A percentile compares a stretch with the other conserved stretches of the same genome.
Evolutionary conservation across 2,329 filamentous ascomycete genomes (phyloP).

Genomic region (Calonectria naviculata): DNA sequence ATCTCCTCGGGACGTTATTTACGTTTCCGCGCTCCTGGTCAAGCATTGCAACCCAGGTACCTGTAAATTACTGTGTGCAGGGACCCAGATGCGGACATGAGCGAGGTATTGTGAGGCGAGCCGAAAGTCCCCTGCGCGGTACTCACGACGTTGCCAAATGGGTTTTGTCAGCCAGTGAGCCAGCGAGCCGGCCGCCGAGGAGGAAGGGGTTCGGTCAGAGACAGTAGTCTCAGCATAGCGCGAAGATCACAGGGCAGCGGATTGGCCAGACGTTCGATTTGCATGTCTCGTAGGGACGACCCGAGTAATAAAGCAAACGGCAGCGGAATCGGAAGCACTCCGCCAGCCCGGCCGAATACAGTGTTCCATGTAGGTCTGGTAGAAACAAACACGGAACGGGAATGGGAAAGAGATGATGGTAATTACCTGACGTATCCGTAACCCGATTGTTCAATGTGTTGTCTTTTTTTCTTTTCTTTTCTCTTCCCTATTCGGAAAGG

Average conservation of each 20-base stretch:
- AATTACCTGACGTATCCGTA: not conserved
- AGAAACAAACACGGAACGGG: slow-evolving; percentile 7
- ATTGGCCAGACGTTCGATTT: not conserved
- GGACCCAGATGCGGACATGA: slow-evolving; percentile 4
- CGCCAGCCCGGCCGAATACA: not conserved
- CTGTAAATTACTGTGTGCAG: not conserved
- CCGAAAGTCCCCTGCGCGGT: not conserved
- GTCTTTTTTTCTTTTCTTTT: not conserved
- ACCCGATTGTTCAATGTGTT: not conserved
- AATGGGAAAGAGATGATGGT: slow-evolving; percentile 8
- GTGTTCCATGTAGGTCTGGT: not conserved
- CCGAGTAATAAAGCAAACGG: not conserved
- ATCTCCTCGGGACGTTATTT: not conserved
- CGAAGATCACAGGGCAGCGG: not conserved
- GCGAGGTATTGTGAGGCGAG: not conserved
- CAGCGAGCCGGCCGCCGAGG: no score
- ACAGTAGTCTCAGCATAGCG: not conserved
- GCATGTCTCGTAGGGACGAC: not conserved
- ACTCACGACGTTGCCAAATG: not conserved
- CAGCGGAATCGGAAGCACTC: not conserved
- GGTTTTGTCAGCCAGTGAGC: not conserved
- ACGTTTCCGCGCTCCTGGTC: not conserved
- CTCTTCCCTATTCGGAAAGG: not conserved
- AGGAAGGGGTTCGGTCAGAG: no score
- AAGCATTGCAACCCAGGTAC: not conserved